Conservation (phyloP, 352 stramenopile genomes). For the Albugo laibachii region DNA sequence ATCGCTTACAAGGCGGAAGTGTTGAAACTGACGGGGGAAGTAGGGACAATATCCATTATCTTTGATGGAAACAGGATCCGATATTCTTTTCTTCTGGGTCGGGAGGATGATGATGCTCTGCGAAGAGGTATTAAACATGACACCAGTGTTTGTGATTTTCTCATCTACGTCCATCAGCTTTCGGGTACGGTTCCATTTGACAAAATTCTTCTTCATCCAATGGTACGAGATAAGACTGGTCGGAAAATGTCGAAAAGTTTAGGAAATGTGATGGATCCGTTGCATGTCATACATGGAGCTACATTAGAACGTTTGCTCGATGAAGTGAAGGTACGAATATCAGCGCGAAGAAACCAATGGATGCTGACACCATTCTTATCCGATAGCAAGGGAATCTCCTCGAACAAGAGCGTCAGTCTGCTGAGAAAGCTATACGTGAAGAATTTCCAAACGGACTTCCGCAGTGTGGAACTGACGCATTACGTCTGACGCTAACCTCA, state of each 20-base stretch:
- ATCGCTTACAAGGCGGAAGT: constrained; percentile 68
- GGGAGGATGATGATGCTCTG: constrained; percentile 99
- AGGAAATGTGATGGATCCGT: constrained; percentile 98
- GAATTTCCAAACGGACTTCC: constrained; percentile 98
- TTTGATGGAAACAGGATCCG: constrained; percentile 83
- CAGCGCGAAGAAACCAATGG: neutral
- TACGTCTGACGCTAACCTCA: constrained; percentile 93
- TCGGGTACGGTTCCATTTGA: constrained; percentile 94
- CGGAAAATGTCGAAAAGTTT: constrained; percentile 99
- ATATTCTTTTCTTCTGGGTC: constrained; percentile 99
- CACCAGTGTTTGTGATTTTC: neutral
- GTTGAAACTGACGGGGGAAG: constrained; percentile 1
- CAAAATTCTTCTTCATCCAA: constrained; percentile 96
- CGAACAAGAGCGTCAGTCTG: constrained; percentile 87
- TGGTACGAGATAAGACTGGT: constrained; percentile 99
- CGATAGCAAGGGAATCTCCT: constrained; percentile 44
- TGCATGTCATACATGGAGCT: constrained; percentile 96
- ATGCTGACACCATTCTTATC: neutral
- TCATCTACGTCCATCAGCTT: constrained; percentile 16
- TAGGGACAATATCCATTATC: constrained; percentile 29
- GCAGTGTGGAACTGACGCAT: constrained; percentile 93
- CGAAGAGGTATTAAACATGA: constrained; percentile 66
- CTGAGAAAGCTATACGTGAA: constrained; percentile 87
- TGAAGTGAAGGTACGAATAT: constrained; percentile 63
- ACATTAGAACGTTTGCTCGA: constrained; percentile 83